phyloP scores from a whole-genome alignment of 2,329 filamentous ascomycete genomes.

The Penicillium sp. region DNA sequence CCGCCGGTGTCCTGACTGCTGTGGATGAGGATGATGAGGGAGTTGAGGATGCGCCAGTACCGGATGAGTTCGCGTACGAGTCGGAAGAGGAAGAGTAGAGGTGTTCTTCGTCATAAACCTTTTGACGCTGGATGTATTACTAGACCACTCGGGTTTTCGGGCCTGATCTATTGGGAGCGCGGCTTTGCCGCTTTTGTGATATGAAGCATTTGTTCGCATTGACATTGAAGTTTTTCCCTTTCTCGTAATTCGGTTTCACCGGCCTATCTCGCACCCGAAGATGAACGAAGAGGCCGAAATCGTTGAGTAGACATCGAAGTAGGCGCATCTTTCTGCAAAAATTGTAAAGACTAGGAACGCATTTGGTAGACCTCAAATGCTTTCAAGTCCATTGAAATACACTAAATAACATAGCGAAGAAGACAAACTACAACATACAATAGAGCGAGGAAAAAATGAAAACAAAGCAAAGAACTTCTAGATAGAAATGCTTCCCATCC shows the following conservation, averaged over 20 bases:
- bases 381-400: neutral
- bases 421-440: neutral
- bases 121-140: conserved; percentile 40
- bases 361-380: no score
- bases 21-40: conserved; percentile 72
- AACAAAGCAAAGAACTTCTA: neutral
- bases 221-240: neutral
- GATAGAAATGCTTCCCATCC: conserved; percentile 1
- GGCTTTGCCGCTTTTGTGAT: conserved; percentile 22
- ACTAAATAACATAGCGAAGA: neutral
- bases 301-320: no score
- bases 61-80: conserved; percentile 53
- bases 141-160: conserved; percentile 39
- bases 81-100: conserved; percentile 45
- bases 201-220: conserved; percentile 25
- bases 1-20: conserved; percentile 79
- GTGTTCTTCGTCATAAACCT: conserved; percentile 17
- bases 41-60: conserved; percentile 52
- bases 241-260: neutral
- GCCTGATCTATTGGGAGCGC: conserved; percentile 29
- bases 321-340: no score
- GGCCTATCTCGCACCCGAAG: no score
- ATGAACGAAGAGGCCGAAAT: no score
- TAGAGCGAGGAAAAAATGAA: neutral
- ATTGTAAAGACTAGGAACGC: no score